Evolutionary conservation across 345 rosid genomes (phyloP).

Genomic region (Citrus maxima): DNA sequence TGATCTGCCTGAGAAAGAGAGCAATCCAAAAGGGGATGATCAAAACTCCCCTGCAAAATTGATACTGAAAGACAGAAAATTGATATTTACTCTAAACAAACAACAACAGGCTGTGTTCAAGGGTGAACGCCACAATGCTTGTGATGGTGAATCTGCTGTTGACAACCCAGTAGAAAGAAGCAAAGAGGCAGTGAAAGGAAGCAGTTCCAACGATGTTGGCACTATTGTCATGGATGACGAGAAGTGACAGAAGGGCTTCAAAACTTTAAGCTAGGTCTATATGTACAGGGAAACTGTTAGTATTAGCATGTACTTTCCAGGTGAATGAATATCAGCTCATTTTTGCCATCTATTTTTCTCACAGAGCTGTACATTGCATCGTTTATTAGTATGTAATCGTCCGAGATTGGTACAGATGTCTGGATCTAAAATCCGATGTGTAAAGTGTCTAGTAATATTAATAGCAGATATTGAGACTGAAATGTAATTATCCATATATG

Average conservation of each 20-base stretch:
- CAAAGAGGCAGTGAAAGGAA: background rate
- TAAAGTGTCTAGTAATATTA: background rate
- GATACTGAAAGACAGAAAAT: background rate
- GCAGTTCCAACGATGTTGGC: background rate
- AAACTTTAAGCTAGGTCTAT: background rate
- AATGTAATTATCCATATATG: background rate
- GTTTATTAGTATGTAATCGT: background rate
- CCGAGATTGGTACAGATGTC: background rate
- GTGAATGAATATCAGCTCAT: conserved; percentile 11
- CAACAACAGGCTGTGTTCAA: background rate
- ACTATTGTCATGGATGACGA: background rate
- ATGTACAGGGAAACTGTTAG: conserved; percentile 3
- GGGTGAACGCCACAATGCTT: background rate
- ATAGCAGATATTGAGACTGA: background rate
- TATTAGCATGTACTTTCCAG: background rate
- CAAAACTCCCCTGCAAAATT: background rate
- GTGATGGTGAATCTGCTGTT: background rate
- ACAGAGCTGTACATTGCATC: conserved; percentile 11
- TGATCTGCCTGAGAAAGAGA: background rate
- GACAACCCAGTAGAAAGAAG: background rate
- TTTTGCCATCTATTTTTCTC: background rate
- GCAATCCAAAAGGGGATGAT: conserved; percentile 7
- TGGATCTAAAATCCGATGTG: background rate
- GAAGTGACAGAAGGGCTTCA: background rate
- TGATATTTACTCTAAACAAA: background rate